These are phyloP conservation scores for Cinchona pubescens DNA, from an alignment of 257 asterid genomes.

Conservation along the genomic window DNA sequence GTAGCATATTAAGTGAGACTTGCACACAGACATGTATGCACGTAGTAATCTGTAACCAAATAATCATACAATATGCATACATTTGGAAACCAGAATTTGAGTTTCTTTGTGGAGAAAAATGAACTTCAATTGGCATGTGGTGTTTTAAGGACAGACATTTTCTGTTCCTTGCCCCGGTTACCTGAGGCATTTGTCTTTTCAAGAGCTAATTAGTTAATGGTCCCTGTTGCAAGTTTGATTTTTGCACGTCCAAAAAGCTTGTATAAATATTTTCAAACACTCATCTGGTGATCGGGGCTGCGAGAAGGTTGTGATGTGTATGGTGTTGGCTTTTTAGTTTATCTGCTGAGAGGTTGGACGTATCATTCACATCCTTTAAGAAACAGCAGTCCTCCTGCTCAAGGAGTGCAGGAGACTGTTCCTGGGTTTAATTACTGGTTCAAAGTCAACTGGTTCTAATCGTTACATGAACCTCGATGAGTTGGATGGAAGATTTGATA, in stretches of 20 bases:
- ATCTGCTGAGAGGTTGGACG: neutral
- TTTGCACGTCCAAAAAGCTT: neutral
- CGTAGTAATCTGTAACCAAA: neutral
- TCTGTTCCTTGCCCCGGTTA: neutral
- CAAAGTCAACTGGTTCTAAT: no score
- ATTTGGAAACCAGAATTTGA: neutral
- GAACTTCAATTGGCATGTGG: no score
- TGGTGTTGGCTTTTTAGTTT: neutral
- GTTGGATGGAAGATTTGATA: neutral
- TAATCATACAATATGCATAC: neutral
- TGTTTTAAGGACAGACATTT: neutral
- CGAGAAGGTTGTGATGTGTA: neutral
- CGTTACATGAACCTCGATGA: no score
- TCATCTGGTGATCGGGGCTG: neutral
- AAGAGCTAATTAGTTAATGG: neutral
- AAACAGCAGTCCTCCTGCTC: no score
- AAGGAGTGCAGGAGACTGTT: no score
- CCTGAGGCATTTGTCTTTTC: neutral
- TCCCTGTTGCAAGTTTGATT: neutral
- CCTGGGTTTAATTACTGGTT: no score
- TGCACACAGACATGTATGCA: neutral
- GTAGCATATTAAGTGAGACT: neutral
- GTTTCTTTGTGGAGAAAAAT: no score
- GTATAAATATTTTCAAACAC: neutral
- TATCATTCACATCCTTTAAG: neutral